Percentiles rank a stretch among this genome's conserved stretches.
These are phyloP conservation scores for Casuarina glauca DNA, from an alignment of 306 rosid species.

Conservation along the genomic window DNA sequence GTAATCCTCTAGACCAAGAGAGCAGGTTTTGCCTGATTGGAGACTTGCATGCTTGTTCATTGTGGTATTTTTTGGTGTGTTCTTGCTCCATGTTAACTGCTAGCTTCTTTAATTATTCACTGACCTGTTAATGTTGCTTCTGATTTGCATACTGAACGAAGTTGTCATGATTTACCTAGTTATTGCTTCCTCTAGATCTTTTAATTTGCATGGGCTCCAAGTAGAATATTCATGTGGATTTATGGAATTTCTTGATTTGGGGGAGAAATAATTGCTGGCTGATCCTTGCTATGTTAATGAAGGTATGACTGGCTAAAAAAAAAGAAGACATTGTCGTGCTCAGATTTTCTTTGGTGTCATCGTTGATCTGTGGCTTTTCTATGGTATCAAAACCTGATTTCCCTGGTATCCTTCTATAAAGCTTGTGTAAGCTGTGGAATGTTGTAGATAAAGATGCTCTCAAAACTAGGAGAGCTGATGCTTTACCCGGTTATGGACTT, in stretches of 20 bases:
- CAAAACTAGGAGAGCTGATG: too few species aligned
- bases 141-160: not conserved
- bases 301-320: constrained; percentile 3
- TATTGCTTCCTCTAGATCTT: not conserved
- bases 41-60: not conserved
- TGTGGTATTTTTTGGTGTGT: not conserved
- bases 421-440: too few species aligned
- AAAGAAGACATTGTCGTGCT: not conserved
- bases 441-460: too few species aligned
- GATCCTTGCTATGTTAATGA: not conserved
- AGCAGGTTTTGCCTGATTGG: not conserved
- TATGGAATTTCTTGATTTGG: constrained; percentile 16
- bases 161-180: not conserved
- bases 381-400: too few species aligned
- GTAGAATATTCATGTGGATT: not conserved
- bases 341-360: too few species aligned
- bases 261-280: constrained; percentile 2
- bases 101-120: not conserved
- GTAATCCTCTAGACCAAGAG: not conserved
- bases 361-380: too few species aligned
- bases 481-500: too few species aligned
- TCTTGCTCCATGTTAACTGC: not conserved
- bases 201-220: not conserved
- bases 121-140: not conserved
- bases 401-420: too few species aligned